A percentile compares a stretch with the other conserved stretches of the same genome.
Conservation (phyloP, 305 asterid genomes). For the Salvia sclarea region DNA sequence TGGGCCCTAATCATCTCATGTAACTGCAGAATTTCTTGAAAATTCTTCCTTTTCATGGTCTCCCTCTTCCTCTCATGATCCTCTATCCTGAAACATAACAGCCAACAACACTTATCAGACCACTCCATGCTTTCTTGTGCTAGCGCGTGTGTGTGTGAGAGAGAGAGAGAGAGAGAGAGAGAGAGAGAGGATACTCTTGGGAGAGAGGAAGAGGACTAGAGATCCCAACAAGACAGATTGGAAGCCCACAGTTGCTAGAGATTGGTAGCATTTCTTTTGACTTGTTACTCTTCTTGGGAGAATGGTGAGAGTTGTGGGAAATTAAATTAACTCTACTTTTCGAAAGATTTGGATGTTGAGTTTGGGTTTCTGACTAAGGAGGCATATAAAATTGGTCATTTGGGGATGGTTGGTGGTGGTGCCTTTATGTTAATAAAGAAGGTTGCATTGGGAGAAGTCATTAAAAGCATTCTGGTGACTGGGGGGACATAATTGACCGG, state of each 20-base stretch:
- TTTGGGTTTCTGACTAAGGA: conserved; percentile 12
- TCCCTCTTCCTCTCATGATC: conserved; percentile 42
- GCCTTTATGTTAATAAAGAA: conserved; percentile 18
- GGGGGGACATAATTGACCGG: conserved; percentile 4
- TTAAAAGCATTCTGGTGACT: conserved; percentile 27
- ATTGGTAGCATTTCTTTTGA: conserved; percentile 27
- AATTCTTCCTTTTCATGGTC: conserved; percentile 33
- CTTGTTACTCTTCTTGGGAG: neutral
- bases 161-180: conserved; percentile 21
- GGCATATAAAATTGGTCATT: neutral
- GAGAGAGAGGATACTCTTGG: conserved; percentile 31
- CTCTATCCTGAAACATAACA: conserved; percentile 31
- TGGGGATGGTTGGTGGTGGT: neutral
- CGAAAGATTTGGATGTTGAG: neutral
- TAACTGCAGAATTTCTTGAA: conserved; percentile 14
- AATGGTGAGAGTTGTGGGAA: neutral
- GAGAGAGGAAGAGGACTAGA: conserved; percentile 23
- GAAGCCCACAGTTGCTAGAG: conserved; percentile 36
- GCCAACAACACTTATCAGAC: conserved; percentile 20
- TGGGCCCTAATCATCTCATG: conserved; percentile 14
- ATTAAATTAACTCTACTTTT: neutral
- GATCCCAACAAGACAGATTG: conserved; percentile 37
- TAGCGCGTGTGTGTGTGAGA: conserved; percentile 25
- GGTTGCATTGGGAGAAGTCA: conserved; percentile 8
- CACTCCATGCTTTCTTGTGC: conserved; percentile 5